Base-by-base conservation (phyloP, 768 basidiomycete genomes). In the Trametes meyenii region DNA sequence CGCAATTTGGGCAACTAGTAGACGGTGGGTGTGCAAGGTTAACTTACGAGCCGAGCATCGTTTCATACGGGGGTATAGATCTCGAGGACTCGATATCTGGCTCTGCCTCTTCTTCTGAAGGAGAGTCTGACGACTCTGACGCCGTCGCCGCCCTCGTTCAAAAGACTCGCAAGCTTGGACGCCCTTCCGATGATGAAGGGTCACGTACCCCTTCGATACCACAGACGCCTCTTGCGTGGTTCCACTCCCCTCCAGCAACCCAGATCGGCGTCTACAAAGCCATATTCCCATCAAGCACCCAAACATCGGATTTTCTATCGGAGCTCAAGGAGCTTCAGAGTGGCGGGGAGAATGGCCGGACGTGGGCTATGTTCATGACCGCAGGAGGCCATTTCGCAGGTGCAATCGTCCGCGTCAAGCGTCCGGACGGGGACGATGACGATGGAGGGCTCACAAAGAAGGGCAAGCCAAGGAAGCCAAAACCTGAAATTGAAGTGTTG, bases 381-480 rank as follows among this genome's bases (percentile, higher is more conserved):
- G 97, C 97, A 0, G 96, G 97, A 21, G 97, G 97, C 12, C 97
- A 99, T 74, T 98, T 99, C 75, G 97, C 97, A 14, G 97, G 96
- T 24, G 89, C 94, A 58, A 80, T 99, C 36, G 87, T 88, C 13
- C 80, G 87, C 36, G 90, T 94, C 26, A 84, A 87, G 74, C 74
- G 78, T 61, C 62, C 81, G 59, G 77, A 76, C 16, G 67, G 60
- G 2, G 71, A 71, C 17, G 79, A 80, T 6, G 83, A 85, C 3
- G 44, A 66, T 8, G 64, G 53, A 42, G 60, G 54, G 70, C 69
- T 26, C 68, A 74, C 54, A 72, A 78, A 62, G 74, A 74, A 61
- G 73, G 76, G 69, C 67, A 78, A 73, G 58, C 70, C 72, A 16
- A 88, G 84, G 68, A 85, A 81, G 61, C 83, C 88, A 19, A 91